Percentiles rank a stretch among this genome's conserved stretches.
phyloP scores from a whole-genome alignment of 108 stramenopile species.

The Skeletonema potamos region DNA sequence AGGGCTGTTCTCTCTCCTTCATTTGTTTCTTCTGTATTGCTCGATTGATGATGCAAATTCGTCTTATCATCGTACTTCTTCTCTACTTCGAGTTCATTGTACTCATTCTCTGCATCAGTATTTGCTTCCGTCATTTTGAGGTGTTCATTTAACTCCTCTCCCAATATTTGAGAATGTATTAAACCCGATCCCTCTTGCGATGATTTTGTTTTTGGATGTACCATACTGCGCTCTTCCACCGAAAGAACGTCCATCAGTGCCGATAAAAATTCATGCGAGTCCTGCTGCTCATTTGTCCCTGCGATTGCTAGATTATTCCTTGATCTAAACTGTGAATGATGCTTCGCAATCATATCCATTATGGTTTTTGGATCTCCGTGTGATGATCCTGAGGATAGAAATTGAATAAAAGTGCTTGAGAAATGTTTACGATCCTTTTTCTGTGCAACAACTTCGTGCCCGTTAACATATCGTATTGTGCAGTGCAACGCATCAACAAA shows the following conservation, averaged over 20 bases:
- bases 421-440: slow-evolving; percentile 6
- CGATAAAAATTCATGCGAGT: slow-evolving; percentile 80
- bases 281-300: slow-evolving; percentile 67
- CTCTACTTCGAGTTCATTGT: neutral
- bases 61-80: neutral
- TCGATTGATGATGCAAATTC: neutral
- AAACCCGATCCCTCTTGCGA: neutral
- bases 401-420: neutral
- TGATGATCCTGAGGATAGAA: neutral
- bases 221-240: neutral
- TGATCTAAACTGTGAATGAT: slow-evolving; percentile 57
- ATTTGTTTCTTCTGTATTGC: neutral
- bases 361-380: slow-evolving; percentile 14
- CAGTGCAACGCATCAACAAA: slow-evolving; percentile 4
- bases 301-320: slow-evolving; percentile 1
- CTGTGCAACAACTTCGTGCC: slow-evolving; percentile 6
- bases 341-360: slow-evolving; percentile 44
- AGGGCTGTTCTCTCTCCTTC: neutral
- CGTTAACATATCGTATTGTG: slow-evolving; percentile 49
- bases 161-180: neutral
- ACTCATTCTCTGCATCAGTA: neutral
- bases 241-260: slow-evolving; percentile 68
- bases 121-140: neutral
- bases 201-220: neutral
- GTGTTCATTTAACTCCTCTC: neutral